Evolutionary conservation across 2,329 filamentous ascomycete genomes (phyloP).

Genomic region (Aspergillus vadensis): DNA sequence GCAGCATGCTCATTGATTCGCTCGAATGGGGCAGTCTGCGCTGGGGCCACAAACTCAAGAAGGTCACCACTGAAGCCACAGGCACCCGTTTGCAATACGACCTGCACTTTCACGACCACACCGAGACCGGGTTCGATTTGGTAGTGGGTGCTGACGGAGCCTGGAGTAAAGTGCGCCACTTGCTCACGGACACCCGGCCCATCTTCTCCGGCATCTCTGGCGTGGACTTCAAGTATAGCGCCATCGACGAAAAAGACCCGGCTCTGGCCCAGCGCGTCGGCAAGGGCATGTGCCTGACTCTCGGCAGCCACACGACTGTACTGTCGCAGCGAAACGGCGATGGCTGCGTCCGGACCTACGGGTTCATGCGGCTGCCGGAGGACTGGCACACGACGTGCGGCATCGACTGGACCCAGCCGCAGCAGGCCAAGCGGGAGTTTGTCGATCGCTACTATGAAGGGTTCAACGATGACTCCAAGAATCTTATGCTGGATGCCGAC

Average conservation of each 20-base stretch:
- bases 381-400: neutral
- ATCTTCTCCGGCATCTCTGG: no score
- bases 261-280: no score
- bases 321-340: constrained; percentile 28
- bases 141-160: constrained; percentile 34
- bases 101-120: neutral
- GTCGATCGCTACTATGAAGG: constrained; percentile 23
- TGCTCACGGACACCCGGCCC: constrained; percentile 25
- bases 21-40: no score
- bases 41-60: no score
- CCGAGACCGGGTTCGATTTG: constrained; percentile 23
- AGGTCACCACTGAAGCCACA: no score
- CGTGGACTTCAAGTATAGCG: no score
- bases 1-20: no score
- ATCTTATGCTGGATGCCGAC: no score
- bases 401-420: no score
- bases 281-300: constrained; percentile 24
- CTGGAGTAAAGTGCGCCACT: constrained; percentile 28
- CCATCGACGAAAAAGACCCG: no score
- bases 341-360: constrained; percentile 27
- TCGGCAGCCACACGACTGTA: constrained; percentile 26
- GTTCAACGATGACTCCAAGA: constrained; percentile 4
- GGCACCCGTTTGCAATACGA: no score
- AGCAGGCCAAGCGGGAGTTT: constrained; percentile 7
- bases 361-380: constrained; percentile 23